These are phyloP conservation scores for Eimeria falciformis DNA, from an alignment of 169 alveolate genomes.

Conservation along the genomic window DNA sequence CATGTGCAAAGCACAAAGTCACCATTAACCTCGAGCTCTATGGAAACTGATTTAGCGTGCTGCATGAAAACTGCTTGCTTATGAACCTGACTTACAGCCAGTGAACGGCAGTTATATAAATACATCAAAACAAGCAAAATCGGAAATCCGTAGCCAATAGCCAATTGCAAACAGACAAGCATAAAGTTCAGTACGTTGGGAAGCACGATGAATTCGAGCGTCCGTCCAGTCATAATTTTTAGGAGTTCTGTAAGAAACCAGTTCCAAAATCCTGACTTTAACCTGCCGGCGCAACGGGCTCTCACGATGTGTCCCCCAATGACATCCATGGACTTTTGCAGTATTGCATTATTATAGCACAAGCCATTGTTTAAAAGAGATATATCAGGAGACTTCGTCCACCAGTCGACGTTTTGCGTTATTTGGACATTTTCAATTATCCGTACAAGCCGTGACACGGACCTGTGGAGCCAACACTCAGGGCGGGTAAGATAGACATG, in stretches of 20 bases:
- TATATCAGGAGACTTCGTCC: slow-evolving; percentile 82
- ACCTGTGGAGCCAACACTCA: slow-evolving; percentile 55
- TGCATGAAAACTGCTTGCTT: too few relatives aligned
- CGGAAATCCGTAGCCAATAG: slow-evolving; percentile 57
- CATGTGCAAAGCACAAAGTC: too few relatives aligned
- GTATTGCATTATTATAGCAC: slow-evolving; percentile 16
- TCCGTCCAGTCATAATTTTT: neutral
- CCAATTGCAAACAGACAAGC: slow-evolving; percentile 42
- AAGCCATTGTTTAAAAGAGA: slow-evolving; percentile 79
- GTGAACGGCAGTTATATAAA: slow-evolving; percentile 5
- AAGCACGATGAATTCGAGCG: slow-evolving; percentile 33
- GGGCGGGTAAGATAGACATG: too few relatives aligned
- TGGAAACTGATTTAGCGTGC: too few relatives aligned
- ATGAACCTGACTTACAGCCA: slow-evolving; percentile 62
- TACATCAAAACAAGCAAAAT: slow-evolving; percentile 8
- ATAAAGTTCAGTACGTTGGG: slow-evolving; percentile 61
- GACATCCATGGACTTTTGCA: neutral
- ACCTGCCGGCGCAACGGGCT: slow-evolving; percentile 5
- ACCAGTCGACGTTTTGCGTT: slow-evolving; percentile 78
- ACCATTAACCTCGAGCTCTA: too few relatives aligned
- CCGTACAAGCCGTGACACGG: slow-evolving; percentile 76
- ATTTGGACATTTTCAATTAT: slow-evolving; percentile 78
- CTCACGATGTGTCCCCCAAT: neutral
- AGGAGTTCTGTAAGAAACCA: neutral
- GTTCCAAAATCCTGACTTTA: neutral